Base-by-base conservation (phyloP, 768 basidiomycete genomes). In the Russula ochroleuca region DNA sequence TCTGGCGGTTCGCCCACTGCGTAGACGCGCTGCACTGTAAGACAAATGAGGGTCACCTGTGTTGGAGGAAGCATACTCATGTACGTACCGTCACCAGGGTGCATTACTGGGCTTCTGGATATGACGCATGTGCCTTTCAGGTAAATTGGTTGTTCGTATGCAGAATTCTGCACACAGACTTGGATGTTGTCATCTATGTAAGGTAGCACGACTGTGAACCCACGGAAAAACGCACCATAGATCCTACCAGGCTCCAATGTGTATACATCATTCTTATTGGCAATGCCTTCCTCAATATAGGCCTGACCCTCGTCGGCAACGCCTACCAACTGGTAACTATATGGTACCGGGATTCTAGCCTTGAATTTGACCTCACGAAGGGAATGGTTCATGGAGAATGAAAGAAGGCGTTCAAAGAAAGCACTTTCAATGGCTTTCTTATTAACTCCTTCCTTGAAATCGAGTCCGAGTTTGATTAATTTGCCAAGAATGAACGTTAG, bases 291-390 rank as follows among this genome's bases (percentile, higher is more conserved):
- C 2, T 5, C 25, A 5, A 56, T 56, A 14, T 56, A 56, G 11
- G 41, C 55, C 10, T 10, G 28, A 19, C 89, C 89, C 73, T 93
- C 90, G 69, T 94, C 92, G 3, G 89, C 87, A 7, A 93, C 81
- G 0, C 92, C 92, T 13, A 92, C 88, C 2, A 94, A 78, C 35
- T 85, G 77, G 62, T 84, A 83, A 63, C 85, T 85, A 0, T 84
- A 74, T 0, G 85, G 85, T 7, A 94, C 80, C 8, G 79, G 83
- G 31, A 94, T 88, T 13, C 90, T 79, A 0, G 91, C 92, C 40
- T 79, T 76, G 68, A 89, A 83, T 68, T 92, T 93, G 69, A 93
- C 83, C 50, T 84, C 83, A 5, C 90, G 55, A 31, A 56, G 55
- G 2, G 80, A 47, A 93, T 84, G 81, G 45, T 81, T 82, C 73